Percentiles rank a stretch among this genome's conserved stretches.
Evolutionary conservation across 2,329 filamentous ascomycete species (phyloP).

Genomic region (Aspergillus pseudoterreus): DNA sequence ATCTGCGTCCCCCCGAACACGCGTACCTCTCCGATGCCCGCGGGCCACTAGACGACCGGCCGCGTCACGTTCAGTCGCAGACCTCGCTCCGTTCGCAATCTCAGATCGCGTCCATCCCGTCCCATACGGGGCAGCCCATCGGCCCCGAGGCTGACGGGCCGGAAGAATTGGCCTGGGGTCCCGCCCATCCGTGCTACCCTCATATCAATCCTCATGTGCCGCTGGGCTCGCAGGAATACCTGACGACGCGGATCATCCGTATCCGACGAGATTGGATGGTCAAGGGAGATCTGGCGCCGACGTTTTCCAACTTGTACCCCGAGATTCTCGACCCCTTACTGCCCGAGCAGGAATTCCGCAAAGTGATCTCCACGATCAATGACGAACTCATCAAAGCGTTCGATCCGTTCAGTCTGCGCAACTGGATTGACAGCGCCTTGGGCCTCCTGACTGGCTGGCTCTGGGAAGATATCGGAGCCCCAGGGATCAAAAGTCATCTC

Average conservation of each 20-base stretch:
- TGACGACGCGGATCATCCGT: conserved; percentile 81
- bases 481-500: conserved; percentile 69
- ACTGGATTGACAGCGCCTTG: conserved; percentile 73
- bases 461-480: conserved; percentile 85
- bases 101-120: conserved; percentile 37
- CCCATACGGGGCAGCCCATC: conserved; percentile 31
- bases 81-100: conserved; percentile 40
- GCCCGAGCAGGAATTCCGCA: conserved; percentile 80
- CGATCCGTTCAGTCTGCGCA: conserved; percentile 70
- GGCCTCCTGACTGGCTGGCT: conserved; percentile 86
- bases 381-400: conserved; percentile 71
- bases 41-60: conserved; percentile 20
- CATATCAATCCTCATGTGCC: conserved; percentile 91
- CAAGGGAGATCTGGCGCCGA: conserved; percentile 82
- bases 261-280: conserved; percentile 89
- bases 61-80: conserved; percentile 39
- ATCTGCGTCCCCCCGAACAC: conserved; percentile 27
- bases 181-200: conserved; percentile 88
- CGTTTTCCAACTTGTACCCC: conserved; percentile 92
- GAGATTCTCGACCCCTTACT: conserved; percentile 89
- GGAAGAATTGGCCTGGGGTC: conserved; percentile 81
- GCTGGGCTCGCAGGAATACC: conserved; percentile 67
- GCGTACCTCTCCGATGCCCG: conserved; percentile 21
- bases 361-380: conserved; percentile 78
- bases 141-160: conserved; percentile 54